phyloP scores from a whole-genome alignment of 2,329 filamentous ascomycete species.

The Plectosphaerella cucumerina region DNA sequence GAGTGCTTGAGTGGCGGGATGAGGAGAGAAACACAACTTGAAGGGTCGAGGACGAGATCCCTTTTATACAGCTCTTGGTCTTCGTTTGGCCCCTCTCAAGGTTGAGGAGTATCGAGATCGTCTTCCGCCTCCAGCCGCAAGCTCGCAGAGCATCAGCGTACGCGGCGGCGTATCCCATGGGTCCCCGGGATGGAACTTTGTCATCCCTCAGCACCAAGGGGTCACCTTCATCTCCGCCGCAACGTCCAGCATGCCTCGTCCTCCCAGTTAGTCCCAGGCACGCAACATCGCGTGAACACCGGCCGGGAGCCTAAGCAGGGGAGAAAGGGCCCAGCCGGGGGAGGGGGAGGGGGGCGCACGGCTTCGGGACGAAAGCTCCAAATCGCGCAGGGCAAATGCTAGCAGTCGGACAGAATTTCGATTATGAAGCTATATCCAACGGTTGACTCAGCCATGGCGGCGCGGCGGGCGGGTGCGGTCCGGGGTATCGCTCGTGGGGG shows the following conservation, averaged over 20 bases:
- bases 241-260: background rate
- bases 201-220: background rate
- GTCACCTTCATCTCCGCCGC: background rate
- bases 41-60: background rate
- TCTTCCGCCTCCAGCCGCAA: too few species aligned
- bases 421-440: background rate
- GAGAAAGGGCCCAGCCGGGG: too few species aligned
- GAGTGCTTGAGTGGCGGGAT: slow-evolving; percentile 6
- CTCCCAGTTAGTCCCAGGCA: too few species aligned
- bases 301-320: too few species aligned
- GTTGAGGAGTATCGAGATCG: too few species aligned
- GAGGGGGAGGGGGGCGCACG: too few species aligned
- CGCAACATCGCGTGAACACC: too few species aligned
- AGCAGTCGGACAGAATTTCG: background rate
- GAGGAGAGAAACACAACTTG: slow-evolving; percentile 2
- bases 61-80: too few species aligned
- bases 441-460: background rate
- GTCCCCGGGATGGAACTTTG: too few species aligned
- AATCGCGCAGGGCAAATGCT: background rate
- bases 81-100: too few species aligned
- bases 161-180: too few species aligned
- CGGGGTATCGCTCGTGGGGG: background rate
- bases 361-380: background rate
- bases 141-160: too few species aligned
- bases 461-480: background rate